phyloP scores from a whole-genome alignment of 2,329 filamentous ascomycete genomes.

The Alternaria consortialis region DNA sequence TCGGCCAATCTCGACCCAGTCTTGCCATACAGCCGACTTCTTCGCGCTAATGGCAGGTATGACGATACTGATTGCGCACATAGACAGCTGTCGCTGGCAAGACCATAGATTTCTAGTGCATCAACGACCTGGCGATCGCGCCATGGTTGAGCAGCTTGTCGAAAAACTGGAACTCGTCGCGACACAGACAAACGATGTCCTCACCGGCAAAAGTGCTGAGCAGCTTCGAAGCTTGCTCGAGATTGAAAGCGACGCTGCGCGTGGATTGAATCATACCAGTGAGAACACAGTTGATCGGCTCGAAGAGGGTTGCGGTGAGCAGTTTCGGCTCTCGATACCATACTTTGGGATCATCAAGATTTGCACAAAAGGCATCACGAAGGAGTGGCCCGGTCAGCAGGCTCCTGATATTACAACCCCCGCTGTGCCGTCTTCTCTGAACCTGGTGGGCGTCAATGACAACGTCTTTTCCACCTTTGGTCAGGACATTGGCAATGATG shows the following conservation, averaged over 20 bases:
- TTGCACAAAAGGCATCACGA: slow-evolving; percentile 26
- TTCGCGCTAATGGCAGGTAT: slow-evolving; percentile 30
- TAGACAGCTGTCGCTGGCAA: slow-evolving; percentile 17
- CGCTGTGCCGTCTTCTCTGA: background rate
- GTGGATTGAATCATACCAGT: slow-evolving; percentile 2
- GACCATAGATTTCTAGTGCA: slow-evolving; percentile 20
- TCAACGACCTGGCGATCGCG: slow-evolving; percentile 26
- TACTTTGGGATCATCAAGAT: slow-evolving; percentile 48
- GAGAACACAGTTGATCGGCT: background rate
- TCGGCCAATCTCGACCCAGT: slow-evolving; percentile 9
- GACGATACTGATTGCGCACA: slow-evolving; percentile 28
- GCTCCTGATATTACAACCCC: background rate
- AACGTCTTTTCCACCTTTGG: background rate
- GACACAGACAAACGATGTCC: slow-evolving; percentile 16
- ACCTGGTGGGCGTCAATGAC: background rate
- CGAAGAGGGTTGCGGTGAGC: slow-evolving; percentile 7
- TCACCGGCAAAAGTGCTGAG: slow-evolving; percentile 20
- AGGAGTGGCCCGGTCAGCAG: background rate
- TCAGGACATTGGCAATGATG: background rate
- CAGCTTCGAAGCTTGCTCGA: slow-evolving; percentile 25
- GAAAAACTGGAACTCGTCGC: slow-evolving; percentile 17
- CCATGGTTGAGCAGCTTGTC: slow-evolving; percentile 24
- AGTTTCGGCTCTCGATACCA: slow-evolving; percentile 27
- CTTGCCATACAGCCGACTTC: slow-evolving; percentile 29
- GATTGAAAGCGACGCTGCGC: slow-evolving; percentile 23